phyloP scores from a whole-genome alignment of 1,139 yeast species.

The Tardiomyces digboiensis region DNA sequence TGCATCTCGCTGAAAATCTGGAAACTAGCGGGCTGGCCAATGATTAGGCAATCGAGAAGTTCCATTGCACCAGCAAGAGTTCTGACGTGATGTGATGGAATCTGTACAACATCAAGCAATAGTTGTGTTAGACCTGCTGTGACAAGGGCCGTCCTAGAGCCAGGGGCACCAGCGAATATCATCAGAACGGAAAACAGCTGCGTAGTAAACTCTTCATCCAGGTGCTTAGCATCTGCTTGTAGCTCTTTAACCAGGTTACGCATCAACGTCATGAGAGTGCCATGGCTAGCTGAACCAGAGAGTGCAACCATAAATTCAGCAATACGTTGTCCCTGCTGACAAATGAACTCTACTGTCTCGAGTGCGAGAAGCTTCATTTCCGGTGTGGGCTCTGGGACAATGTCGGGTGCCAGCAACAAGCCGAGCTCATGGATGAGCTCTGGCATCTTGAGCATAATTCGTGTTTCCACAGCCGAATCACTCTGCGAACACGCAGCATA shows the following conservation, averaged over 20 bases:
- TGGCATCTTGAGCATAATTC: conserved; percentile 68
- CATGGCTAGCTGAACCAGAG: conserved; percentile 89
- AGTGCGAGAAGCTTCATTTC: conserved; percentile 52
- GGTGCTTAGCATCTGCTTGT: conserved; percentile 25
- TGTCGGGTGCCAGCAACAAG: conserved; percentile 56
- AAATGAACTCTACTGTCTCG: conserved; percentile 61
- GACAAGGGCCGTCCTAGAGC: conserved; percentile 32
- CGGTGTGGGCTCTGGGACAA: conserved; percentile 30
- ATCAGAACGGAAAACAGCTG: conserved; percentile 21
- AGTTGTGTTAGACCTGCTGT: conserved; percentile 69
- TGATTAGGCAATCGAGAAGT: conserved; percentile 46
- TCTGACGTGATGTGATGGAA: conserved; percentile 41
- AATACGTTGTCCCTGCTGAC: conserved; percentile 62
- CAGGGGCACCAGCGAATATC: conserved; percentile 19
- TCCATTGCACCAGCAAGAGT: conserved; percentile 60
- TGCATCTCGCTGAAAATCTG: conserved; percentile 53
- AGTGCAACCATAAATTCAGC: conserved; percentile 71
- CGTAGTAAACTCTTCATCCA: conserved; percentile 22
- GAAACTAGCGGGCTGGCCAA: conserved; percentile 38
- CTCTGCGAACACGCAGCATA: conserved; percentile 43
- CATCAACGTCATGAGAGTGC: conserved; percentile 63
- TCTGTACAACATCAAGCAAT: conserved; percentile 50
- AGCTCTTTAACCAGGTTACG: conserved; percentile 49
- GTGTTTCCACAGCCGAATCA: conserved; percentile 44
- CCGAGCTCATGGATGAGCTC: conserved; percentile 61